Percentiles rank a stretch among this genome's conserved stretches.
phyloP scores from a whole-genome alignment of 164 flowering plant genomes.

The Sedum album region DNA sequence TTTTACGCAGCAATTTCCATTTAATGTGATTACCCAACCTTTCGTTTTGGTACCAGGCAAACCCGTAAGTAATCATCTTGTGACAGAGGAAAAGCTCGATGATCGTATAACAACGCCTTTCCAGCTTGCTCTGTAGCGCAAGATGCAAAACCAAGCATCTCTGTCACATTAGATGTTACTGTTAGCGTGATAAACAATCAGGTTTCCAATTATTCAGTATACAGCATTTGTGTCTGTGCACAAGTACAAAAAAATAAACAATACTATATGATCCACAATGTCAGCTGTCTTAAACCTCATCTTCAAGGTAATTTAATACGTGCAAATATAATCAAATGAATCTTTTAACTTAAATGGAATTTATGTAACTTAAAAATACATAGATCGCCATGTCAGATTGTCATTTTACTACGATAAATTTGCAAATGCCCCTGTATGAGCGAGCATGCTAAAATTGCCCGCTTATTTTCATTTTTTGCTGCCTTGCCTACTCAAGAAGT shows the following conservation, averaged over 20 bases:
- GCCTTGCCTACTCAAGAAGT: background rate
- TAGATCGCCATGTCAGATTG: too few species aligned
- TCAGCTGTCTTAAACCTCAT: too few species aligned
- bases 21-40: conserved; percentile 24
- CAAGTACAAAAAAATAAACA: too few species aligned
- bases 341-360: too few species aligned
- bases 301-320: too few species aligned
- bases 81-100: conserved; percentile 29
- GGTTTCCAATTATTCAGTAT: background rate
- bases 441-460: background rate
- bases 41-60: conserved; percentile 39
- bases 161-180: conserved; percentile 14
- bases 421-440: too few species aligned
- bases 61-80: conserved; percentile 40
- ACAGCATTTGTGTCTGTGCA: background rate
- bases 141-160: conserved; percentile 27
- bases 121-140: conserved; percentile 9
- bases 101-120: conserved; percentile 35
- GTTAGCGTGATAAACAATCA: background rate
- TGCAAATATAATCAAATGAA: too few species aligned
- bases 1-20: background rate
- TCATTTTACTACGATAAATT: too few species aligned
- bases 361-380: too few species aligned
- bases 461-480: background rate
- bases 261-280: too few species aligned